Base-by-base conservation (phyloP, 257 asterid genomes). In the Solanum lycopersicoides region DNA sequence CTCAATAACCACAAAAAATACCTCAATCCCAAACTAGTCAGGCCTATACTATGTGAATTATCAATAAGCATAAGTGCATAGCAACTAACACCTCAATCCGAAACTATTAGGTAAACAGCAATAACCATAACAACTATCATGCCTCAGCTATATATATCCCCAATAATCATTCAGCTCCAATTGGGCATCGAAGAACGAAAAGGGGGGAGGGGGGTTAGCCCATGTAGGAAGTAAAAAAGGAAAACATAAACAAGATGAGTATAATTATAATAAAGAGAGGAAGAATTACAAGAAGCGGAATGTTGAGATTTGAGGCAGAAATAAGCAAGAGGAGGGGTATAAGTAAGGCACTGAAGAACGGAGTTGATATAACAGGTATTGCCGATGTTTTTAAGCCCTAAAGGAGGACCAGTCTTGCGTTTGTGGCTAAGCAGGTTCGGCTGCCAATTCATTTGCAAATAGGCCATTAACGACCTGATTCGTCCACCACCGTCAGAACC, bases 361-460 rank as follows among this genome's bases (percentile, higher is more conserved):
- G 99, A 97, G 91, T 97, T 97, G 90, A 97, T 95, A 89, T 97
- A 97, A 92, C 99, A 97, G 80, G 96, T 91, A 88, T 97, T 97
- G 92, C 99, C 99, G 82, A 97, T 93, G 93, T 97, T 97, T 85
- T 91, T 92, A 83, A 97, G 96, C 94, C 99, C 99, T 93, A 97
- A 82, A 34, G 99, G 99, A 53, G 99, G 93, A 89, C 96, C 97
- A 86, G 92, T 92, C 93, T 92, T 95, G 72, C 98, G 98, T 91
- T 94, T 96, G 88, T 91, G 91, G 87, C 89, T 93, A 83, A 94
- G 94, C 68, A 93, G 91, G 91, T 92, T 93, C 90, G 97, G 93
- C 94, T 93, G 99, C 99, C 99, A 97, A 94, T 95, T 93, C 99
- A 97, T 96, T 93, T 97, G 98, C 98, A 94, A 92, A 92, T 90